These are phyloP conservation scores for Pluteus cervinus DNA, from an alignment of 768 basidiomycete species.

Conservation along the genomic window DNA sequence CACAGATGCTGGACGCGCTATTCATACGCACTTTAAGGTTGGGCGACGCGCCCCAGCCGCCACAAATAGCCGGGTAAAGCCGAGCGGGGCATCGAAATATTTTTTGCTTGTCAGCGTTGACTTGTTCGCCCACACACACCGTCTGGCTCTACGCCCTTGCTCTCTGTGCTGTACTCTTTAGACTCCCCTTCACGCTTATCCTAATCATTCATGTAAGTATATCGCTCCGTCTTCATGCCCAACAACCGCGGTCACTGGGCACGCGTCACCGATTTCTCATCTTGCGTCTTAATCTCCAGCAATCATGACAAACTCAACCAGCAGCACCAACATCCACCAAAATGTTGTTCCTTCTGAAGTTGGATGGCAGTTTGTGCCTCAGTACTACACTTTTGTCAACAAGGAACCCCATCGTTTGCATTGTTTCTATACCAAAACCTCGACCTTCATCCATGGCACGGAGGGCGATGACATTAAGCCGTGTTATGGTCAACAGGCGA, in stretches of 20 bases:
- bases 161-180: slow-evolving; percentile 29
- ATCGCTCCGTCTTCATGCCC: slow-evolving; percentile 1
- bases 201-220: slow-evolving; percentile 26
- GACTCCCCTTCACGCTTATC: slow-evolving; percentile 23
- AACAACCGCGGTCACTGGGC: slow-evolving; percentile 4
- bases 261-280: slow-evolving; percentile 1
- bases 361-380: slow-evolving; percentile 98
- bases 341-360: slow-evolving; percentile 88
- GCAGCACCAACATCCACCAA: slow-evolving; percentile 42
- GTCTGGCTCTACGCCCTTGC: slow-evolving; percentile 15
- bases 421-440: slow-evolving; percentile 98
- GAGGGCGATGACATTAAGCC: slow-evolving; percentile 92
- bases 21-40: too few relatives aligned
- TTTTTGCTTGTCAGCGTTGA: slow-evolving; percentile 26
- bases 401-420: slow-evolving; percentile 95
- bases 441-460: slow-evolving; percentile 94
- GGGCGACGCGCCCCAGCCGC: slow-evolving; percentile 9
- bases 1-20: too few relatives aligned
- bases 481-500: slow-evolving; percentile 89
- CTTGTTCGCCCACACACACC: slow-evolving; percentile 18
- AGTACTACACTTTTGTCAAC: slow-evolving; percentile 99
- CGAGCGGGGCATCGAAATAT: slow-evolving; percentile 20
- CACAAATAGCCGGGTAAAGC: slow-evolving; percentile 18
- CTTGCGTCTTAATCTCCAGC: not conserved
- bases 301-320: slow-evolving; percentile 30